Base-by-base conservation (phyloP, 2,329 filamentous ascomycete genomes). In the Nemania sp. region DNA sequence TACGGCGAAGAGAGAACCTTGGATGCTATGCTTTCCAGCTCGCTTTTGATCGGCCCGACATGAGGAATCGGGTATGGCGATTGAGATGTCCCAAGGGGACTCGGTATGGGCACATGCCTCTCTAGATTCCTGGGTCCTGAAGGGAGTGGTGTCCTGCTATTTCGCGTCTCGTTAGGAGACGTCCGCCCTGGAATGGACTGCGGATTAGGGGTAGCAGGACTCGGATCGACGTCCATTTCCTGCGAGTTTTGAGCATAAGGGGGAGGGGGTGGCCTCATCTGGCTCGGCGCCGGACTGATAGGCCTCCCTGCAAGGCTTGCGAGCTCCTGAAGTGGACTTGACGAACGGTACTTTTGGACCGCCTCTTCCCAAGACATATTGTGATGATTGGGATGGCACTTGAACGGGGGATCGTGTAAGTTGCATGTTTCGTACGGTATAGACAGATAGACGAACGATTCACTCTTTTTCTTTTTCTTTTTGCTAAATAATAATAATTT, bases 291-390 rank as follows among this genome's bases (percentile, higher is more conserved):
- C 41, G 85, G 84, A 72, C 85, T 87, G 67, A 86, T 79, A 18
- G 81, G 82, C 38, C 82, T 80, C 65, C 79, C 83, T 57, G 79
- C 77, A 38, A 81, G 75, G 35, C 83, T 81, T 32, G 82, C 80
- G 52, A 86, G 83, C 26, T 87, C 85, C 66, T 84, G 84, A 54
- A 86, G 79, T 35, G 86, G 85, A 71, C 86, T 88, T 64, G 85
- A 82, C 47, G 84, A 83, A 65, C 83, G 82, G 77, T 87, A 88
- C 72, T 87, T 88, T 73, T 79, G 80, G 54, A 85, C 81, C 18
- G 87, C 84, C 69, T 88, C 86, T 75, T 88, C 86, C 86, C 87
- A 89, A 11, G 85, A 87, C 85, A 88, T 86, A 71, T 85, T 85
- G 71, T 88, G 87, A 75, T 89, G 87, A 71, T 83, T 86, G 15